A percentile compares a stretch with the other conserved stretches of the same genome.
Evolutionary conservation across 2,329 filamentous ascomycete genomes (phyloP).

Genomic region (Sarocladium strictum): DNA sequence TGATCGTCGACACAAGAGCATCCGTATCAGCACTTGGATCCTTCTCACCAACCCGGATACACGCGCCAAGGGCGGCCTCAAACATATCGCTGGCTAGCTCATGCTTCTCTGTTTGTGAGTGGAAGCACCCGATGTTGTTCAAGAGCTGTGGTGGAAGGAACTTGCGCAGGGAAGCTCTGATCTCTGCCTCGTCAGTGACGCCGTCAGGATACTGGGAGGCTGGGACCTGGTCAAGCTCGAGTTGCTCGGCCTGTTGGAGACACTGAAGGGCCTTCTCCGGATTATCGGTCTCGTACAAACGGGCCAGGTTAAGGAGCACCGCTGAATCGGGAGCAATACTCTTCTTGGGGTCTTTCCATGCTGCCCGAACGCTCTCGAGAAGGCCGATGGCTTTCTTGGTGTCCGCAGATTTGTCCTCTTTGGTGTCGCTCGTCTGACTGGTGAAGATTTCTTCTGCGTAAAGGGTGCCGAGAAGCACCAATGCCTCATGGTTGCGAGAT

Average conservation of each 20-base stretch:
- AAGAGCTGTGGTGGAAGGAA: constrained; percentile 82
- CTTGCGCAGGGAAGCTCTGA: constrained; percentile 62
- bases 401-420: constrained; percentile 83
- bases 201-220: constrained; percentile 60
- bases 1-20: constrained; percentile 89
- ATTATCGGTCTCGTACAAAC: constrained; percentile 78
- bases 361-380: constrained; percentile 74
- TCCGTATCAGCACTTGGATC: constrained; percentile 78
- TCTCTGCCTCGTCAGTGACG: constrained; percentile 48
- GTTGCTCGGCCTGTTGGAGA: constrained; percentile 83
- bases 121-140: constrained; percentile 96
- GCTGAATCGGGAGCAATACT: constrained; percentile 75
- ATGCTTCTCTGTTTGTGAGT: constrained; percentile 81
- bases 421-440: constrained; percentile 62
- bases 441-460: constrained; percentile 93
- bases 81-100: constrained; percentile 79
- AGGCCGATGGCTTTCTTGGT: constrained; percentile 80
- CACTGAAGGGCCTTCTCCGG: constrained; percentile 92
- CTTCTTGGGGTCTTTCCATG: constrained; percentile 92
- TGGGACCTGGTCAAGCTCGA: constrained; percentile 75
- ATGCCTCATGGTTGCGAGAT: constrained; percentile 77
- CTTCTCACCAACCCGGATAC: constrained; percentile 71
- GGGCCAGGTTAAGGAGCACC: constrained; percentile 84
- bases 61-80: constrained; percentile 84
- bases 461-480: constrained; percentile 84